Base-by-base conservation (phyloP, 441 rosid species). In the Erodium chrysanthum region DNA sequence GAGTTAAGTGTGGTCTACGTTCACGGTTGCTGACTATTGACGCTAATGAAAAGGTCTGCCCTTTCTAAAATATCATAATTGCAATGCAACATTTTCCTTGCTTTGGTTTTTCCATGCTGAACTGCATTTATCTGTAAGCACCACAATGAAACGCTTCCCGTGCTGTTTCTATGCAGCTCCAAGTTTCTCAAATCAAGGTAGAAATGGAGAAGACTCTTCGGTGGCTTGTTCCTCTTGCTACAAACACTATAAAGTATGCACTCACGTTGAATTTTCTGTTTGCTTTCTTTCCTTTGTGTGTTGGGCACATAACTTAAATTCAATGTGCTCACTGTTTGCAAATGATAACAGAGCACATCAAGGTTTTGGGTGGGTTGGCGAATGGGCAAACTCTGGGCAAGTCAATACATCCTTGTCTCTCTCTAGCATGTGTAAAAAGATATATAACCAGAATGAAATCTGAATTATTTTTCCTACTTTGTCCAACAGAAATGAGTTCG, bases 141-240 rank as follows among this genome's bases (percentile, higher is more conserved):
- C 54, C 29, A n/a, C 31, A 40, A 12, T 56, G 11, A 14, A 65
- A 33, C 44, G 54, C 63, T 69, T 72, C 50, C 12, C 44, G 3
- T n/a, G 9, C 74, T 63, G 7, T 71, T 76, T 66, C 67, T 75
- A 12, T 81, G 72, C 89, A 92, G 98, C 79, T 83, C 61, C 81
- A 91, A 25, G 44, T 85, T 62, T 67, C 79, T 72, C 83, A 88
- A 69, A 81, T 89, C 70, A 88, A 86, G 81, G 85, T 84, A 74
- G 92, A 91, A 79, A 86, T 91, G 93, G 95, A 88, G 71, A 93
- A 85, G 82, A 86, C 81, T 17, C 90, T 93, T 18, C 75, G 75
- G 9, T 93, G 98, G 98, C 88, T 93, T 68, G 90, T 81, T 68
- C 92, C 90, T 0, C 69, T 89, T 15, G 95, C 98, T 54, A 27